Conservation (phyloP, 1,284 basidiomycete genomes). For the Cutaneotrichosporon spelunceum region DNA sequence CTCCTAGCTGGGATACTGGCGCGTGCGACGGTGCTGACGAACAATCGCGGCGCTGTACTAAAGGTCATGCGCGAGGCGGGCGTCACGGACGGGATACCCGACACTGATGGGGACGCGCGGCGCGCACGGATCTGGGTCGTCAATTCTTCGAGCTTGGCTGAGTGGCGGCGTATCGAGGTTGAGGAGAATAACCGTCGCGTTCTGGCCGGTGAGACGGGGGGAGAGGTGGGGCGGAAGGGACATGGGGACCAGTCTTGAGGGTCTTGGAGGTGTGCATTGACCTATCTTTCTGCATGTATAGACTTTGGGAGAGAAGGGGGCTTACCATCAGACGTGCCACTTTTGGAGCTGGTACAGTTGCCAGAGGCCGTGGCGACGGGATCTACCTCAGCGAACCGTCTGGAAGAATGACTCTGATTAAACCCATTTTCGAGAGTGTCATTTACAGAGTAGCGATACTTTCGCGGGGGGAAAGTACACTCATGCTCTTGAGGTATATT, state of each 20-base stretch:
- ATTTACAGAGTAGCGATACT: too few species aligned
- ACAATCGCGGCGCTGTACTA: conserved; percentile 45
- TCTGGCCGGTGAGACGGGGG: background rate
- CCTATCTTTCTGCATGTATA: background rate
- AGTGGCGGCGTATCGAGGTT: conserved; percentile 45
- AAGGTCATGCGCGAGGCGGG: conserved; percentile 45
- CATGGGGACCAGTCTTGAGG: background rate
- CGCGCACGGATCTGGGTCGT: conserved; percentile 44
- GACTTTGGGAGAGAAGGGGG: background rate
- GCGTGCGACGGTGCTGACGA: conserved; percentile 44
- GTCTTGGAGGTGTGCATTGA: background rate
- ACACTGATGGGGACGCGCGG: conserved; percentile 3
- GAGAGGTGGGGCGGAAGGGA: background rate
- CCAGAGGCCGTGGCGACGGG: too few species aligned
- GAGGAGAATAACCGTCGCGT: conserved; percentile 29
- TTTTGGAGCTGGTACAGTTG: too few species aligned
- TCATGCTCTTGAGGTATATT: too few species aligned
- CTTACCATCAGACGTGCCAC: background rate
- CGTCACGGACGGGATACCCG: conserved; percentile 34
- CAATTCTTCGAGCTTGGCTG: conserved; percentile 43
- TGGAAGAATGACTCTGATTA: too few species aligned
- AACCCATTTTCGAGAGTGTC: too few species aligned
- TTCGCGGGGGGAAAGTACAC: too few species aligned
- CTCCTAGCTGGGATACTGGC: conserved; percentile 29
- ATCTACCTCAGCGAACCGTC: too few species aligned